Base-by-base conservation (phyloP, 2,329 filamentous ascomycete species). In the Diaporthe aspalathi region DNA sequence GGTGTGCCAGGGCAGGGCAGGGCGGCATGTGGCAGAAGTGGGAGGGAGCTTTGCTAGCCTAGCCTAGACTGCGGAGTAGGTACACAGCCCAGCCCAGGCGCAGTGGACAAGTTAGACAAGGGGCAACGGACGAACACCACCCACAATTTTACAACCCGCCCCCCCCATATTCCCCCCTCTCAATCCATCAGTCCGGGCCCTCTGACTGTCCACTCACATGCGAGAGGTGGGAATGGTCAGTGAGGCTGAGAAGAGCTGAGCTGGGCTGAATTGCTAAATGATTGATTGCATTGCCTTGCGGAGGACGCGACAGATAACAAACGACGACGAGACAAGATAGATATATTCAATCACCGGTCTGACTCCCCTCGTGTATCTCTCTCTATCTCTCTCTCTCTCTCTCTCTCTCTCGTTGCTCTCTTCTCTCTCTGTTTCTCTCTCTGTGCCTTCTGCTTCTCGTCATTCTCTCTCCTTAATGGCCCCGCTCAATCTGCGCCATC, bases 221-320 rank as follows among this genome's bases (percentile, higher is more conserved):
- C 11, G 45, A 45, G 5, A 65, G 60, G 60, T 65, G 60, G 45
- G 38, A 65, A 38, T 65, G 60, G 49, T 14, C 60, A 65, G 60
- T 65, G 60, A 65, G 60, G 60, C 60, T 65, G 60, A 65, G 45
- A 65, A 65, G 60, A 50, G 60, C 60, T 65, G 60, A 65, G 43
- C 60, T 50, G 45, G 43, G 67, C 67, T 60, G 67, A 35, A 68
- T 68, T 40, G 50, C 20, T 54, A 67, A 32, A 67, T 54, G 24
- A 52, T 60, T 43, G 66, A n/a, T n/a, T 35, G 32, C 32, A 45
- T 43, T 65, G 43, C 43, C 27, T 65, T 65, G n/a, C 45, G 45
- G 60, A 38, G 53, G 45, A 11, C n/a, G 16, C 24, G n/a, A 47
- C n/a, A 35, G 22, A 17, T 29, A 45, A 56, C 20, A 35, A 49